Conservation (phyloP, 176 grass and related monocot genomes). For the Puya raimondii region DNA sequence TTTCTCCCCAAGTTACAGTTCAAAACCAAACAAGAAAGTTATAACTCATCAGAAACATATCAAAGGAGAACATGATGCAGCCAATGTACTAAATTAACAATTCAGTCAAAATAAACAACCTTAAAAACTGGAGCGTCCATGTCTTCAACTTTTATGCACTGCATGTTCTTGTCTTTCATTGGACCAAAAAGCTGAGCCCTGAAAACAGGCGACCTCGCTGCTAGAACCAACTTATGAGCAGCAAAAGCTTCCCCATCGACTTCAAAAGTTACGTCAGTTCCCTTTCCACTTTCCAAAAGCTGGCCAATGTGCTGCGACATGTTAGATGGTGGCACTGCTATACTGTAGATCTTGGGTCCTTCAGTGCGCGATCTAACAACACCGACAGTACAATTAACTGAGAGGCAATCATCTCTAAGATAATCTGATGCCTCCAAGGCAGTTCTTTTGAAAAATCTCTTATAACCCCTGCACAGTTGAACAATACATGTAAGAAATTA, state of each 20-base stretch:
- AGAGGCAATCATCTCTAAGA: constrained; percentile 92
- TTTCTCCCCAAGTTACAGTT: not conserved
- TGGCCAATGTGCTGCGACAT: constrained; percentile 72
- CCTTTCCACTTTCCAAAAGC: constrained; percentile 57
- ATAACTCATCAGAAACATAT: not conserved
- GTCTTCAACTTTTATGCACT: constrained; percentile 71
- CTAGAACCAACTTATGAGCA: constrained; percentile 85
- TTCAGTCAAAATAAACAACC: constrained; percentile 26
- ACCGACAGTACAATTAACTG: constrained; percentile 87
- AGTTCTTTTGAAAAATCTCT: constrained; percentile 84
- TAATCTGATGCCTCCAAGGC: constrained; percentile 91
- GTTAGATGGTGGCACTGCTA: constrained; percentile 68
- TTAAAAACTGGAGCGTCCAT: constrained; percentile 93
- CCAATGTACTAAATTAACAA: not conserved
- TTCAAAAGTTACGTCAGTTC: constrained; percentile 63
- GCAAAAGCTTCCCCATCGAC: constrained; percentile 69
- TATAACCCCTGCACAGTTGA: constrained; percentile 71
- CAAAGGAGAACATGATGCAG: not conserved
- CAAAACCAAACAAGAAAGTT: not conserved
- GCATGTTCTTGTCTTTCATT: constrained; percentile 89
- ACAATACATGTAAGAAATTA: not conserved
- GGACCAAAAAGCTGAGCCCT: constrained; percentile 96
- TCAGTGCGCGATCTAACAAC: constrained; percentile 86
- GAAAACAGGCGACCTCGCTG: constrained; percentile 83
- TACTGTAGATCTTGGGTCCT: constrained; percentile 73